Evolutionary conservation across 2,329 filamentous ascomycete genomes (phyloP).

Genomic region (Colletotrichum sp.): DNA sequence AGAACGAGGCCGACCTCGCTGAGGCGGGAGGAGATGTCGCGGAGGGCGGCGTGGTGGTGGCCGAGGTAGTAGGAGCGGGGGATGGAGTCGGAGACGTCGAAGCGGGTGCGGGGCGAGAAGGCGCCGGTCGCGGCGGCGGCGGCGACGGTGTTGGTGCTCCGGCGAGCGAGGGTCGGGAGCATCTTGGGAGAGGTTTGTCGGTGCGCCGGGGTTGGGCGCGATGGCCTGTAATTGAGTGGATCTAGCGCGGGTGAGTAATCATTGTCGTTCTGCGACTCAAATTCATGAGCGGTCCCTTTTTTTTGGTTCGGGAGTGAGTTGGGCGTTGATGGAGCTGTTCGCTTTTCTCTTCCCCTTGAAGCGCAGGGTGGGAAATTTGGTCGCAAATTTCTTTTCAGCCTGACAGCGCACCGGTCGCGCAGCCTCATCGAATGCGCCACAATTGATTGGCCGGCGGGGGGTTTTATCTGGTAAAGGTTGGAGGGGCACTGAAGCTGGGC

Average conservation of each 20-base stretch:
- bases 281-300: neutral
- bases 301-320: neutral
- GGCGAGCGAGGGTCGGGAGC: slow-evolving; percentile 22
- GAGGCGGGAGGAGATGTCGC: slow-evolving; percentile 82
- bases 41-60: slow-evolving; percentile 83
- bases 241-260: neutral
- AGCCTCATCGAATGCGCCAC: slow-evolving; percentile 1
- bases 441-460: neutral
- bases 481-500: neutral
- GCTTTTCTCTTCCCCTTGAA: neutral
- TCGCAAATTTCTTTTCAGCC: slow-evolving; percentile 6
- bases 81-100: slow-evolving; percentile 75
- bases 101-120: slow-evolving; percentile 78
- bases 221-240: neutral
- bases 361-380: neutral
- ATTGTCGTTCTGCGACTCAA: neutral
- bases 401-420: neutral
- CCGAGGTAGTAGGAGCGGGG: slow-evolving; percentile 93
- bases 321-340: neutral
- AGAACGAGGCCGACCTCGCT: slow-evolving; percentile 85
- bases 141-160: neutral
- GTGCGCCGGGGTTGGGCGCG: neutral
- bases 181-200: neutral
- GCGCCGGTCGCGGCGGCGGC: slow-evolving; percentile 12
- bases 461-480: neutral